Base-by-base conservation (phyloP, 2,329 filamentous ascomycete species). In the Stylonectria norvegica region DNA sequence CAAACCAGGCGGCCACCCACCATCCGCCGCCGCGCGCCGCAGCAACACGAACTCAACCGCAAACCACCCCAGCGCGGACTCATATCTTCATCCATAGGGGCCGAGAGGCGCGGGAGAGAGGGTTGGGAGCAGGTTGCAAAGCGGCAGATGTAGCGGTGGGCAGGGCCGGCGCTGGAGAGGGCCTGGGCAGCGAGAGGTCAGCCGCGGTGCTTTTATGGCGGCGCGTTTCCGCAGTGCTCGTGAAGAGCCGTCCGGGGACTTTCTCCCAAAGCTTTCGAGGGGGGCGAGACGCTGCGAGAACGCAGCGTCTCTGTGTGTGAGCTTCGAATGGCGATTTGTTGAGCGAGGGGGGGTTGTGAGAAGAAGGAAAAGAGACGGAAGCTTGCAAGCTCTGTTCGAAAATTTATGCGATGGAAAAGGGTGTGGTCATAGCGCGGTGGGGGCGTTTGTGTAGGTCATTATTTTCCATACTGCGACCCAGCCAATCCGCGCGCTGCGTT, bases 241-340 rank as follows among this genome's bases (percentile, higher is more conserved):
- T 51, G 42, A 53, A 63, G 67, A 71, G 76, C 76, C 78, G 90
- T 96, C 91, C 91, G 91, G 91, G 91, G 91, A 97, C 91, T 97
- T 97, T 97, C 91, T 95, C 91, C 91, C 89, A 93, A 96, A 96
- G 90, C 90, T 64, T 55, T 60, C 34, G 38, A 48, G 35, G 47
- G 55, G 61, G 58, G 60, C 63, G 62, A 69, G 53, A 66, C 53
- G 58, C 57, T 57, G 48, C 50, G 34, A 47, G 39, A 42, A 15
- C 14, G 36, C 43, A 46, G 45, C 38, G 62, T 79, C 75, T 86
- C 88, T 85, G 88, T 95, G 73, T 85, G 87, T 89, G 71, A 89
- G 90, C 91, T 96, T 95, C 85, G 89, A 94, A 95, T 83, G 85
- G 90, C 91, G 91, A 96, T 95, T 89, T 89, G 89, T 96, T 81